A percentile compares a stretch with the other conserved stretches of the same genome.
Conservation (phyloP, 2,329 filamentous ascomycete species). For the Sporothrix euskadiensis region DNA sequence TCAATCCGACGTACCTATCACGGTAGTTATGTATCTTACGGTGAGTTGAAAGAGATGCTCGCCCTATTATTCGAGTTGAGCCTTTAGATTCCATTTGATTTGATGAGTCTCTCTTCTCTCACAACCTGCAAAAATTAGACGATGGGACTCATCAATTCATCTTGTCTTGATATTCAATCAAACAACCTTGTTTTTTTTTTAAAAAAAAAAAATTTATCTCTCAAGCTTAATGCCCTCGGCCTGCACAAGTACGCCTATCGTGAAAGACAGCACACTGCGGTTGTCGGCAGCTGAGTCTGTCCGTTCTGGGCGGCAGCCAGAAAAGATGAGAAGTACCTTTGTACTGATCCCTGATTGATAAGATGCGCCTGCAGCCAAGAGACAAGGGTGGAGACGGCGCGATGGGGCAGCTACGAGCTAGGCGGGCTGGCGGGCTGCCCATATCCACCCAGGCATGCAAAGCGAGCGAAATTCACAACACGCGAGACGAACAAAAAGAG, state of each 20-base stretch:
- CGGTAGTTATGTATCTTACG: background rate
- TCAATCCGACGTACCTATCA: background rate
- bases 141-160: background rate
- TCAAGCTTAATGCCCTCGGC: background rate
- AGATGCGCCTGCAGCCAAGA: conserved; percentile 27
- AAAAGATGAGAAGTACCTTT: background rate
- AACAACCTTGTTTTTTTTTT: too few relatives aligned
- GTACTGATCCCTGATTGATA: conserved; percentile 31
- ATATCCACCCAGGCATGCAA: background rate
- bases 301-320: background rate
- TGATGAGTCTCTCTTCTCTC: background rate
- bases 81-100: background rate
- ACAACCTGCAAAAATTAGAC: background rate
- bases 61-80: background rate
- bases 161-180: too few relatives aligned
- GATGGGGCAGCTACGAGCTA: background rate
- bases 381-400: background rate
- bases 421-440: background rate
- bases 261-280: background rate
- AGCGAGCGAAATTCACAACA: conserved; percentile 6
- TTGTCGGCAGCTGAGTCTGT: background rate
- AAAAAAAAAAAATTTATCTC: background rate
- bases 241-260: background rate
- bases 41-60: background rate
- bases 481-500: conserved; percentile 9